phyloP scores from a whole-genome alignment of 1,284 basidiomycete genomes.

The Mrakiaceae sp. region DNA sequence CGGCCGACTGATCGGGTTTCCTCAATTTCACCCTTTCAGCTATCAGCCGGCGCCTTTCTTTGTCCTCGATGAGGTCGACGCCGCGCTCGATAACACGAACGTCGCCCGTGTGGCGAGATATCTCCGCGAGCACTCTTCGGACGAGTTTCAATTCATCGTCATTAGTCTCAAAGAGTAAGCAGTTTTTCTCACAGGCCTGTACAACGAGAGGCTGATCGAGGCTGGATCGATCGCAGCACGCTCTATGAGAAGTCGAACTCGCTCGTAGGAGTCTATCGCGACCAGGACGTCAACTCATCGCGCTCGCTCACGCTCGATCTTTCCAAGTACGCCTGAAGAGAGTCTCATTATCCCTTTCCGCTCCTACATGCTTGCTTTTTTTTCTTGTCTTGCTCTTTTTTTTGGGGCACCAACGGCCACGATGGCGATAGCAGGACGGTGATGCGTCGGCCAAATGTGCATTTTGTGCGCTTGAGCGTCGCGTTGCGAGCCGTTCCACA shows the following conservation, averaged over 20 bases:
- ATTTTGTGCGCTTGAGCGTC: too few relatives aligned
- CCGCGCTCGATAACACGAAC: slow-evolving; percentile 91
- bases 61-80: slow-evolving; percentile 96
- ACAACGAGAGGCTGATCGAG: neutral
- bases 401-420: too few relatives aligned
- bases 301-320: slow-evolving; percentile 72
- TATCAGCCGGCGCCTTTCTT: slow-evolving; percentile 98
- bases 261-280: slow-evolving; percentile 84
- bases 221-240: slow-evolving; percentile 38
- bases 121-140: slow-evolving; percentile 65
- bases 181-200: too few relatives aligned
- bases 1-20: slow-evolving; percentile 15
- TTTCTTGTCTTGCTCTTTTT: neutral
- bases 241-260: slow-evolving; percentile 85
- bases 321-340: slow-evolving; percentile 4
- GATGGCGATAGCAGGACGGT: too few relatives aligned
- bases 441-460: too few relatives aligned
- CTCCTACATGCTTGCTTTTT: neutral
- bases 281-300: slow-evolving; percentile 86
- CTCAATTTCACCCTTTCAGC: slow-evolving; percentile 35
- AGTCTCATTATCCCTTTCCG: too few relatives aligned
- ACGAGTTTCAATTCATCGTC: slow-evolving; percentile 86
- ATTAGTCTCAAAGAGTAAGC: slow-evolving; percentile 71
- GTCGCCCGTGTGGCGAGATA: slow-evolving; percentile 87
- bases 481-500: too few relatives aligned